Percentiles rank a stretch among this genome's conserved stretches.
phyloP scores from a whole-genome alignment of 2,329 filamentous ascomycete species.

The Stemphylium lycopersici region DNA sequence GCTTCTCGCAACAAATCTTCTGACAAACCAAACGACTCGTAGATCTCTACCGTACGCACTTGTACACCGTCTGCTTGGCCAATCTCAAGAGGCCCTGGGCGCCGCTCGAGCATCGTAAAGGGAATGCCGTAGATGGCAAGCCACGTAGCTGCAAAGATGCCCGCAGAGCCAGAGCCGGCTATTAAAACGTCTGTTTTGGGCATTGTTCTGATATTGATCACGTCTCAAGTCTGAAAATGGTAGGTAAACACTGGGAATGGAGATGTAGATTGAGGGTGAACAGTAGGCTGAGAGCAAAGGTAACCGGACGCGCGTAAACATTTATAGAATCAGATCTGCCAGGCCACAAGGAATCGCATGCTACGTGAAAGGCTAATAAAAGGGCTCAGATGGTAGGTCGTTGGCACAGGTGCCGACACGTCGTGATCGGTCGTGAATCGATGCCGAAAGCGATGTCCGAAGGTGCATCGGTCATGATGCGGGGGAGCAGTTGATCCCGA shows the following conservation, averaged over 20 bases:
- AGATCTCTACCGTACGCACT: constrained; percentile 72
- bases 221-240: too few species aligned
- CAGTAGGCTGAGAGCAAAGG: too few species aligned
- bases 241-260: neutral
- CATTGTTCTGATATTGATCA: constrained; percentile 12
- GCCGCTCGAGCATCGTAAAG: constrained; percentile 64
- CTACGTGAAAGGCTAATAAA: too few species aligned
- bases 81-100: constrained; percentile 59
- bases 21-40: constrained; percentile 71
- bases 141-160: constrained; percentile 67
- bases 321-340: too few species aligned
- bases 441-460: constrained; percentile 17
- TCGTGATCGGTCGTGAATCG: too few species aligned
- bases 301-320: too few species aligned
- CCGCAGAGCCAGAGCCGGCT: constrained; percentile 66
- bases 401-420: too few species aligned
- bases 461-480: constrained; percentile 14
- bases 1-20: constrained; percentile 68
- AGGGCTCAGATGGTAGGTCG: too few species aligned
- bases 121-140: constrained; percentile 63
- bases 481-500: constrained; percentile 14
- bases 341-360: too few species aligned
- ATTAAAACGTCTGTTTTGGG: constrained; percentile 62
- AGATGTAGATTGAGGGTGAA: neutral
- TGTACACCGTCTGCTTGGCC: constrained; percentile 71